Conservation (phyloP, 2,329 filamentous ascomycete genomes). For the Aspergillus ustus region DNA sequence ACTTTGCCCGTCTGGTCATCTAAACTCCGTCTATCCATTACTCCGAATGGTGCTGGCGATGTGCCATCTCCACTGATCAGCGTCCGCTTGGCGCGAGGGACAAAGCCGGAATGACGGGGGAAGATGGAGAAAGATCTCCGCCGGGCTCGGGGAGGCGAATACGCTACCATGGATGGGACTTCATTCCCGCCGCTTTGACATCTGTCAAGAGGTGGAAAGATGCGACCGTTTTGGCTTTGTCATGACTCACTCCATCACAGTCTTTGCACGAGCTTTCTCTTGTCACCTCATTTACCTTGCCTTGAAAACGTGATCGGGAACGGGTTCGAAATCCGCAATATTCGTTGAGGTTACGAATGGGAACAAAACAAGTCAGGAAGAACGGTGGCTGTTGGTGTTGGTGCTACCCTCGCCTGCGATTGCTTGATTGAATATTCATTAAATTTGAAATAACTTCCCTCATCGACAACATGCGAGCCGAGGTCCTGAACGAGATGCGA, state of each 20-base stretch:
- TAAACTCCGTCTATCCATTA: background rate
- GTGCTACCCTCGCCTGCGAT: background rate
- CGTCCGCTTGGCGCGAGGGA: background rate
- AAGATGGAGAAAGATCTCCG: constrained; percentile 3
- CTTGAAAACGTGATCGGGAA: background rate
- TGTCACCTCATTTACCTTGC: too few relatives aligned
- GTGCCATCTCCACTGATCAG: background rate
- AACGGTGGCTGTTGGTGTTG: background rate
- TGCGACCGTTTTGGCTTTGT: background rate
- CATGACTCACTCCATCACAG: background rate
- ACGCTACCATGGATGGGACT: background rate
- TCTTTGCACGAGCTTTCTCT: background rate
- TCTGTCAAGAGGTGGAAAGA: background rate
- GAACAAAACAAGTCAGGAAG: background rate
- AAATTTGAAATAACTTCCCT: background rate
- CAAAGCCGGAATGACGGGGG: constrained; percentile 1
- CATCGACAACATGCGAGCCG: background rate
- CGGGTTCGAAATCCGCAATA: background rate
- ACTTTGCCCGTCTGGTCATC: background rate
- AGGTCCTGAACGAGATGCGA: background rate
- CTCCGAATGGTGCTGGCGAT: background rate
- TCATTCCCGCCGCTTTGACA: background rate
- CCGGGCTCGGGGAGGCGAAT: background rate
- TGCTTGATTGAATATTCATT: background rate
- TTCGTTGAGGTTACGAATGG: background rate